Evolutionary conservation across 345 rosid genomes (phyloP).

Genomic region (Gossypium rotundifolium): DNA sequence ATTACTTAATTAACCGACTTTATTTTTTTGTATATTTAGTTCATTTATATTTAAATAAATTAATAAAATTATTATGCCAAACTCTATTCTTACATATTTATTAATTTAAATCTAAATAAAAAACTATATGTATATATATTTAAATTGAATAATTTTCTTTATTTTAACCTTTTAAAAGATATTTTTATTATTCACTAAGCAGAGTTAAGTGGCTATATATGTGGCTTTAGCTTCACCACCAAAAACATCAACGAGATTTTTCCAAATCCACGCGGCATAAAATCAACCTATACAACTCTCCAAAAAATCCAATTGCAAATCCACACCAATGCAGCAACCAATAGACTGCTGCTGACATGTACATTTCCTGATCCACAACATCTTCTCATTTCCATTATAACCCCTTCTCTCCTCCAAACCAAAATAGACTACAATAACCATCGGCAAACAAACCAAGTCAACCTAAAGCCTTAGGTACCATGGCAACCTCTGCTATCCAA

Average conservation of each 20-base stretch:
- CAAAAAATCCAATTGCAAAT: slow-evolving; percentile 37
- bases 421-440: not conserved
- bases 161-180: no score
- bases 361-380: slow-evolving; percentile 39
- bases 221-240: not conserved
- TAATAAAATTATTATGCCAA: no score
- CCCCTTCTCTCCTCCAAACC: not conserved
- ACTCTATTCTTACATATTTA: no score
- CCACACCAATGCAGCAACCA: slow-evolving; percentile 33
- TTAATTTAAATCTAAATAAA: no score
- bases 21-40: no score
- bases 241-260: not conserved
- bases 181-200: no score
- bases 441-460: not conserved
- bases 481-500: not conserved
- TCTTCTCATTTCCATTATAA: slow-evolving; percentile 30
- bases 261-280: slow-evolving; percentile 33
- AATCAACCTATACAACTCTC: slow-evolving; percentile 19
- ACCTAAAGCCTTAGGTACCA: not conserved
- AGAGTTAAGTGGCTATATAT: no score
- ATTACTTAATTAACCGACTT: no score
- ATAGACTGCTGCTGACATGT: slow-evolving; percentile 38
- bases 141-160: no score
- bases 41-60: no score
- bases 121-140: no score